Base-by-base conservation (phyloP, 768 basidiomycete genomes). In the Rhizopogon roseolus region DNA sequence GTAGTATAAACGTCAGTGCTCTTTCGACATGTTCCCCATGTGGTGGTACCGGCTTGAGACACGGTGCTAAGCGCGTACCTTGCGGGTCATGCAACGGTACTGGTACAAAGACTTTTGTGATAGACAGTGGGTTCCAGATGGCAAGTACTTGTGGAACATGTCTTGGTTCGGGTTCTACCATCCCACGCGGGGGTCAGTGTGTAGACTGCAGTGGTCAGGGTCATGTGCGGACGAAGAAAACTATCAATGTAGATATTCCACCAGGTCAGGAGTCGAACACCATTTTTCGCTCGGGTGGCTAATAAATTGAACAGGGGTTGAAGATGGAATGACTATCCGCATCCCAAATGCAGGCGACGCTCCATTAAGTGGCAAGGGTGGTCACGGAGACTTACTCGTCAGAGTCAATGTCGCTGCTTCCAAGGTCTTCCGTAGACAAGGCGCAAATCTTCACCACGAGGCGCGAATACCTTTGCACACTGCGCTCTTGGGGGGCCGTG, bases 41-140 rank as follows among this genome's bases (percentile, higher is more conserved):
- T 72, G 80, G 82, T 38, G 94, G 93, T 11, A 82, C 79, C 61
- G 97, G 97, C 7, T 70, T 99, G 65, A 97, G 90, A 71, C 71
- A 82, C 19, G 96, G 96, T 32, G 84, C 89, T 36, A 89, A 94
- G 72, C 80, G 89, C 61, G 78, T 81, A 48, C 81, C 84, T 28
- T 99, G 97, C 71, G 64, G 73, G 49, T 71, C 85, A 36, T 99
- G 97, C 71, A 79, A 84, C 54, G 97, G 97, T 53, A 79, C 89
- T 22, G 97, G 97, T 42, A 84, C 87, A 36, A 82, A 86, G 68
- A 91, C 93, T 16, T 98, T 90, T 69, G 85, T 92, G 50, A 81
- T 99, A 64, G 86, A 92, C 64, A 87, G 80, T 66, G 97, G 97
- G 16, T 98, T 99, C 82, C 90, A 93, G 67, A 95, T 99, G 93